Base-by-base conservation (phyloP, 805 yeast genomes). In the Cyberlindnera sargentensis region DNA sequence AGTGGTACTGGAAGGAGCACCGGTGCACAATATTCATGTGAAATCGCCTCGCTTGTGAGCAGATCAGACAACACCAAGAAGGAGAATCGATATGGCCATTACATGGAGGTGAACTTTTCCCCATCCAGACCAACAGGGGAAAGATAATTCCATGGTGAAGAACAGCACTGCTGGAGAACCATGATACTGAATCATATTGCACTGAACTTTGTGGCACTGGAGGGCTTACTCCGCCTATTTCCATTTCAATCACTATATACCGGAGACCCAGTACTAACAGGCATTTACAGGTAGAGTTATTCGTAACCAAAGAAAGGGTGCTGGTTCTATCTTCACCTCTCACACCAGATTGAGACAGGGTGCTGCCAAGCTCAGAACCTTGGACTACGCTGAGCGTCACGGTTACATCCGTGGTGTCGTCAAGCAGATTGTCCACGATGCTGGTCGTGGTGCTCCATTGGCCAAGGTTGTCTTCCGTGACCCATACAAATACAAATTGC, bases 221-320 rank as follows among this genome's bases (percentile, higher is more conserved):
- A 15, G 20, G 2, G 20, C 20, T 15, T 2, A 15, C 2, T 15
- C 20, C 20, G 20, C 20, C 20, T 15, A 15, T 15, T 15, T 15
- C 20, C 20, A n/a, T 35, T 28, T 24, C 29, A 35, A 28, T 10
- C 8, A 35, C 6, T 6, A 9, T 15, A 26, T 20, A 27, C 8
- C 25, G 15, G 24, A 20, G 5, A 9, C 28, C 20, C 27, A 38
- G 37, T 47, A 49, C 51, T 46, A 48, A 49, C 50, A 28, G 31
- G 23, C 47, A 43, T 34, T 27, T 44, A 64, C 65, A 81, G 96
- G 96, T 86, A 88, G 98, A 84, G 99, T 93, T 78, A 93, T 93
- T 82, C 95, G 99, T 81, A 93, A 93, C 84, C 99, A 93, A 84
- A 90, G 99, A 89, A 93, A 93, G 82, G 98, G 98, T 85, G 96